These are phyloP conservation scores for Leishmania martiniquensis DNA, from an alignment of 208 protist genomes.

Conservation along the genomic window DNA sequence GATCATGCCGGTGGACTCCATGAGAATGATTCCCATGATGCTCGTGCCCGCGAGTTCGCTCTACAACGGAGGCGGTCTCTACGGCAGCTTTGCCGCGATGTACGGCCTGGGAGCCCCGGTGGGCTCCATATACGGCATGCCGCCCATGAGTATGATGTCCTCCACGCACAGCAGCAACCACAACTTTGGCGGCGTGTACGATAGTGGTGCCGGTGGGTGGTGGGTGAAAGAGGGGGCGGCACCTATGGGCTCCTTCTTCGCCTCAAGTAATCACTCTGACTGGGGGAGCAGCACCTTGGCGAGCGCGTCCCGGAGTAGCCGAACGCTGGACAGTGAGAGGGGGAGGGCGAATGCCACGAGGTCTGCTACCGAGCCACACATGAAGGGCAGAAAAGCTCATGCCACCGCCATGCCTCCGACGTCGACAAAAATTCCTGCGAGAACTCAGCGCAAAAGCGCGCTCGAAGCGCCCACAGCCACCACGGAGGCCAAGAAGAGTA, in stretches of 20 bases:
- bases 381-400: too few species aligned
- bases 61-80: neutral
- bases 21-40: neutral
- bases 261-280: neutral
- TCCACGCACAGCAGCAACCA: neutral
- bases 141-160: neutral
- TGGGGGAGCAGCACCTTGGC: too few species aligned
- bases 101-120: too few species aligned
- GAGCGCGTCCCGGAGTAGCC: too few species aligned
- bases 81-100: constrained; percentile 4
- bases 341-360: too few species aligned
- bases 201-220: neutral
- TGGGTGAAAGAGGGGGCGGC: neutral
- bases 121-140: neutral
- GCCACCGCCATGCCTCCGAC: too few species aligned
- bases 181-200: neutral
- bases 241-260: neutral
- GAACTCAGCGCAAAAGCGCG: neutral
- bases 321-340: too few species aligned
- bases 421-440: too few species aligned
- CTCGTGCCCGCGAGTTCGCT: neutral
- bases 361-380: too few species aligned
- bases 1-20: neutral
- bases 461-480: neutral
- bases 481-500: neutral